Evolutionary conservation across 202 grass and related monocot species (phyloP).

Genomic region (Dendrocalamus latiflorus): DNA sequence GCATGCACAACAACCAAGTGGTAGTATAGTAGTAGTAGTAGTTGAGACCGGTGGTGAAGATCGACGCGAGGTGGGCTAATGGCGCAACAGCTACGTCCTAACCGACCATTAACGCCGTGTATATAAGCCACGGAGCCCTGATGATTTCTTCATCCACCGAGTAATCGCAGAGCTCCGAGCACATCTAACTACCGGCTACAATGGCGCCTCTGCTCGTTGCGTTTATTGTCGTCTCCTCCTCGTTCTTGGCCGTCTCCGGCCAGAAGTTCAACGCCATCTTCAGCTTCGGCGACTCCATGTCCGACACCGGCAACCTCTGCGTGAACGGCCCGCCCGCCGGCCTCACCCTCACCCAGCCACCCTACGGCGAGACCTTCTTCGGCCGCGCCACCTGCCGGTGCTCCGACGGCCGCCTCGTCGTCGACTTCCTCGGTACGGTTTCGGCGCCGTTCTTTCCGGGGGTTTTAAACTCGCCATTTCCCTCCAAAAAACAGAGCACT

Average conservation of each 20-base stretch:
- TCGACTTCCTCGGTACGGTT: slow-evolving; percentile 74
- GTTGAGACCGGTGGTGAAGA: neutral
- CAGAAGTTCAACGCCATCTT: slow-evolving; percentile 77
- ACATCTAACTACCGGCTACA: neutral
- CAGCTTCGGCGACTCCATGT: slow-evolving; percentile 89
- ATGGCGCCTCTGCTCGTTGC: slow-evolving; percentile 14
- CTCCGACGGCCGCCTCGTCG: slow-evolving; percentile 84
- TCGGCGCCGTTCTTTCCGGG: neutral
- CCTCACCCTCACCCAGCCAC: slow-evolving; percentile 64
- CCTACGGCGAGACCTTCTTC: slow-evolving; percentile 85
- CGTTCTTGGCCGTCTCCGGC: slow-evolving; percentile 16
- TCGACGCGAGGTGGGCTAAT: slow-evolving; percentile 26
- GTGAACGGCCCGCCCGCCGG: slow-evolving; percentile 45
- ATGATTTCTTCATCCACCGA: neutral
- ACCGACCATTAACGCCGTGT: slow-evolving; percentile 20
- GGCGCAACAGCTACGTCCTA: slow-evolving; percentile 36
- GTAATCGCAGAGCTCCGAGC: neutral
- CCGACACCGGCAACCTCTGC: slow-evolving; percentile 88
- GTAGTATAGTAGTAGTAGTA: neutral
- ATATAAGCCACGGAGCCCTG: slow-evolving; percentile 12
- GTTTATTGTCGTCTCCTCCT: neutral
- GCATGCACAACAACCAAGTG: slow-evolving; percentile 24
- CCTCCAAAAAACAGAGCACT: slow-evolving; percentile 32
- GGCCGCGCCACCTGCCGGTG: slow-evolving; percentile 84
- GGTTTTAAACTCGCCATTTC: slow-evolving; percentile 27